Evolutionary conservation across 345 rosid genomes (phyloP).

Genomic region (Rhizophora mangle): DNA sequence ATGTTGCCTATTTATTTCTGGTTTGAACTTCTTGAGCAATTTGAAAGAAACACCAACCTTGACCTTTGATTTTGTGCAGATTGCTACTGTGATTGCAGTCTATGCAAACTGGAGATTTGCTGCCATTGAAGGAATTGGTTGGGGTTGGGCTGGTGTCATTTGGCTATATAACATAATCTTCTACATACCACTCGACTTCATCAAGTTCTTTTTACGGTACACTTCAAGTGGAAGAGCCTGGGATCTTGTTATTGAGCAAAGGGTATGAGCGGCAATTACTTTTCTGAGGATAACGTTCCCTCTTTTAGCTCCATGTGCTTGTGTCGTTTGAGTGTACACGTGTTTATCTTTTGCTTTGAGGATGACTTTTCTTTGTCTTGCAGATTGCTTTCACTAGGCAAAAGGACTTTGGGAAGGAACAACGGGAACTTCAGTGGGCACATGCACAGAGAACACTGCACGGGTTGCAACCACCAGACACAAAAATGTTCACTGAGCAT

Average conservation of each 20-base stretch:
- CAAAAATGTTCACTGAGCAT: slow-evolving; percentile 85
- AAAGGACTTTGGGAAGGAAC: slow-evolving; percentile 96
- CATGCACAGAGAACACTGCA: slow-evolving; percentile 97
- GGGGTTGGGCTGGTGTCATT: slow-evolving; percentile 99
- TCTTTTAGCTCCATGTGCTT: neutral
- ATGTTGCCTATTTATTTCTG: slow-evolving; percentile 9
- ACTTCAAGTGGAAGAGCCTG: slow-evolving; percentile 96
- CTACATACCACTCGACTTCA: slow-evolving; percentile 86
- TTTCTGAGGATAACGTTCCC: neutral
- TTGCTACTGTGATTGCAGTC: slow-evolving; percentile 96
- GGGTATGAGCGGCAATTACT: slow-evolving; percentile 48
- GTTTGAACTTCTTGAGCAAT: neutral
- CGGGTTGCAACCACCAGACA: slow-evolving; percentile 89
- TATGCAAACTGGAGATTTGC: slow-evolving; percentile 94
- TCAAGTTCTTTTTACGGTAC: slow-evolving; percentile 87
- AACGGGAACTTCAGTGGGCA: slow-evolving; percentile 99
- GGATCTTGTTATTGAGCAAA: slow-evolving; percentile 98
- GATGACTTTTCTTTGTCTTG: slow-evolving; percentile 15
- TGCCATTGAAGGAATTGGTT: slow-evolving; percentile 93
- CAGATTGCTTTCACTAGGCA: slow-evolving; percentile 97
- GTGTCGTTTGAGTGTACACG: neutral
- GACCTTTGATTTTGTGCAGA: slow-evolving; percentile 37
- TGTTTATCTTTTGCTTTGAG: slow-evolving; percentile 5
- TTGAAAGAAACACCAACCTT: slow-evolving; percentile 8
- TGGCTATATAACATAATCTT: slow-evolving; percentile 91